Evolutionary conservation across 179 eudicot species (phyloP).

Genomic region (Carnegiea gigantea): DNA sequence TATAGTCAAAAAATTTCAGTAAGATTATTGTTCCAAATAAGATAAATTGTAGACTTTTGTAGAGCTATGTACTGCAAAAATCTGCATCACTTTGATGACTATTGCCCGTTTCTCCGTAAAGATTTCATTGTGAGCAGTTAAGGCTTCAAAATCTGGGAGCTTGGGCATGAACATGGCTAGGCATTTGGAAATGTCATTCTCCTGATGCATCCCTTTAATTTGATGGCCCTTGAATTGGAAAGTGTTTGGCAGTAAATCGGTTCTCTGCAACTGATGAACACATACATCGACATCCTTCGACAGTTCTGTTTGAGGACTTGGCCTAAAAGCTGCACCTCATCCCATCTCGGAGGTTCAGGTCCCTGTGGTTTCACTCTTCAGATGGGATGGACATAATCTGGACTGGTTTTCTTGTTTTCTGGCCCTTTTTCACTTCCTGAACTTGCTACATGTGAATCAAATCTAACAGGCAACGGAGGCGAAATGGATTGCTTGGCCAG

Average conservation of each 20-base stretch:
- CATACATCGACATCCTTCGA: conserved; percentile 15
- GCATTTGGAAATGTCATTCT: conserved; percentile 45
- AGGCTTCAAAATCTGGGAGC: conserved; percentile 81
- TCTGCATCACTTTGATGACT: background rate
- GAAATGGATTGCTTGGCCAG: no score
- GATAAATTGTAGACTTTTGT: background rate
- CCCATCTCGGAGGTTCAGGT: conserved; percentile 25
- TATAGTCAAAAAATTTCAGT: background rate
- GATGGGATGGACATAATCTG: conserved; percentile 12
- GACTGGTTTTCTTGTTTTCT: no score
- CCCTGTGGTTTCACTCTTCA: background rate
- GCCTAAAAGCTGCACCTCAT: conserved; percentile 25
- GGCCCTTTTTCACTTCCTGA: no score
- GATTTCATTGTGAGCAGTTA: conserved; percentile 59
- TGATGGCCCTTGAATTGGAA: conserved; percentile 29
- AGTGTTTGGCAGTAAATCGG: conserved; percentile 9
- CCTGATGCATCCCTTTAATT: conserved; percentile 28
- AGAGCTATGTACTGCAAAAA: conserved; percentile 12
- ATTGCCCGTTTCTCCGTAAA: conserved; percentile 40
- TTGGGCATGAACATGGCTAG: conserved; percentile 96
- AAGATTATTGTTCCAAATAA: background rate
- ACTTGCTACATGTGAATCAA: no score
- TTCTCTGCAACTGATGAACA: conserved; percentile 32
- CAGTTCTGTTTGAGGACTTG: conserved; percentile 26
- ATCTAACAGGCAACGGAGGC: no score